These are phyloP conservation scores for Zymoseptoria tritici DNA, from an alignment of 2,329 filamentous ascomycete genomes.

Conservation along the genomic window DNA sequence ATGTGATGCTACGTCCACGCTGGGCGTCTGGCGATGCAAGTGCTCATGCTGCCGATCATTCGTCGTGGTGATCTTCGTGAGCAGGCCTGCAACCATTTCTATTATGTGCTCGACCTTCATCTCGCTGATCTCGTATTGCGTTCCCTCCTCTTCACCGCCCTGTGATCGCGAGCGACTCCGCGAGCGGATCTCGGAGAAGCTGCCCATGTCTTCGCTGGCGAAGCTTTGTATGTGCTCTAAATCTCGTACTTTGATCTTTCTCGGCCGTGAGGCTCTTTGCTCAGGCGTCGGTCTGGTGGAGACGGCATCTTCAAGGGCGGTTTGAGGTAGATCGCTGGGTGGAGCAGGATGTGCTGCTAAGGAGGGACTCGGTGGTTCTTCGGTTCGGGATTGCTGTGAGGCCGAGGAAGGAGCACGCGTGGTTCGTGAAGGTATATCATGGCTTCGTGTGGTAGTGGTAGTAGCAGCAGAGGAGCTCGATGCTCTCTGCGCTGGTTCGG, in stretches of 20 bases:
- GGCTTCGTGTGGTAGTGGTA: slow-evolving; percentile 6
- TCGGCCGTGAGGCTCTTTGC: slow-evolving; percentile 39
- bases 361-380: slow-evolving; percentile 20
- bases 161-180: slow-evolving; percentile 34
- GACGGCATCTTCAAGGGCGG: slow-evolving; percentile 2
- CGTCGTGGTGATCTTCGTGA: slow-evolving; percentile 95
- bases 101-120: slow-evolving; percentile 98
- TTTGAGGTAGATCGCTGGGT: slow-evolving; percentile 11
- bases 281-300: slow-evolving; percentile 21
- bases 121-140: slow-evolving; percentile 85
- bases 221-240: slow-evolving; percentile 87
- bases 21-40: slow-evolving; percentile 65
- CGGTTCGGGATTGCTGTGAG: slow-evolving; percentile 8
- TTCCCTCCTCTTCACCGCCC: slow-evolving; percentile 44
- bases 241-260: slow-evolving; percentile 73
- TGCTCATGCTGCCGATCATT: slow-evolving; percentile 94
- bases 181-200: slow-evolving; percentile 43
- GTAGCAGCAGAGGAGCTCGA: slow-evolving; percentile 22
- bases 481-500: slow-evolving; percentile 25
- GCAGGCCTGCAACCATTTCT: slow-evolving; percentile 93
- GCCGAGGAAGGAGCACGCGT: slow-evolving; percentile 12
- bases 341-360: slow-evolving; percentile 24
- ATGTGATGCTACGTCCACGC: slow-evolving; percentile 51
- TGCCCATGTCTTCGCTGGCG: slow-evolving; percentile 65
- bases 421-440: slow-evolving; percentile 9